These are phyloP conservation scores for Micromonas commoda DNA, from an alignment of 139 green algal genomes.

Conservation along the genomic window DNA sequence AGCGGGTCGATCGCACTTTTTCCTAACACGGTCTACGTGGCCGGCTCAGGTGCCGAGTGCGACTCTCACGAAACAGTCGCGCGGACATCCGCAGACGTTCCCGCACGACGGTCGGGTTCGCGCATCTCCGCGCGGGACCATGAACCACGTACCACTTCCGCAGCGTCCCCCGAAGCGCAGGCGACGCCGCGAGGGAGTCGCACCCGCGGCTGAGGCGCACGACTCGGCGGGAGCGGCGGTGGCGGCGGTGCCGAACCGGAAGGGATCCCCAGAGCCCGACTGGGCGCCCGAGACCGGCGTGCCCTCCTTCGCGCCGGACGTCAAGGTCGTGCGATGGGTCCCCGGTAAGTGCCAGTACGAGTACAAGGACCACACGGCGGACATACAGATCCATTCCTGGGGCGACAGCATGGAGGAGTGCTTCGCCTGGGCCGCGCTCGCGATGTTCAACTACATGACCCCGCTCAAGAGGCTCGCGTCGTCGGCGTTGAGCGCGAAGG, in stretches of 20 bases:
- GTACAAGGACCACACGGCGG: conserved; percentile 79
- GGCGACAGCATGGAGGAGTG: conserved; percentile 52
- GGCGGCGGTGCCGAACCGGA: neutral
- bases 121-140: neutral
- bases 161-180: neutral
- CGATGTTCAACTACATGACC: conserved; percentile 82
- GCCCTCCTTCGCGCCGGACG: neutral
- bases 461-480: neutral
- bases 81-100: no score
- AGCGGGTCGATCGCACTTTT: no score
- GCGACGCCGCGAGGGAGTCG: no score
- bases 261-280: neutral
- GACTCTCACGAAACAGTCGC: no score
- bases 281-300: neutral
- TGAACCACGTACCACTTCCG: neutral
- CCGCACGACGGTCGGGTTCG: no score
- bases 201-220: no score
- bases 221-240: no score
- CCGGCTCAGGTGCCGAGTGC: no score
- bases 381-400: conserved; percentile 80
- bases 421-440: conserved; percentile 57
- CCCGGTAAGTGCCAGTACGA: neutral
- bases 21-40: no score
- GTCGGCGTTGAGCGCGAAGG: neutral
- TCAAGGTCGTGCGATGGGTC: neutral